These are phyloP conservation scores for Emergomyces pasteurianus DNA, from an alignment of 2,329 filamentous ascomycete species.

Conservation along the genomic window DNA sequence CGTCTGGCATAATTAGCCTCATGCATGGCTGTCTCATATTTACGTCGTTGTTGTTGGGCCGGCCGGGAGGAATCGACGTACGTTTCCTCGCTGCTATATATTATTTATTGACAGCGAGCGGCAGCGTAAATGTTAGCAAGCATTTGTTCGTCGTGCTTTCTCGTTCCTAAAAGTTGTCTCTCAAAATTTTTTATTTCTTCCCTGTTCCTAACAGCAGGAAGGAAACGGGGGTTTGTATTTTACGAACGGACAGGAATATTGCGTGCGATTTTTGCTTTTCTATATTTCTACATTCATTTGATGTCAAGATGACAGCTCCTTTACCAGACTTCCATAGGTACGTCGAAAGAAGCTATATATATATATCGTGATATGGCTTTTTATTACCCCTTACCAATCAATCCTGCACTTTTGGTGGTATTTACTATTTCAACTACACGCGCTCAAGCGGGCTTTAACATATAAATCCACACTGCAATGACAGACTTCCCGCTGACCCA, in stretches of 20 bases:
- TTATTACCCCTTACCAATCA: background rate
- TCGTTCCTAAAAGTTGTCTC: background rate
- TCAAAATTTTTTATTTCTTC: background rate
- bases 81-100: background rate
- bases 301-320: constrained; percentile 9
- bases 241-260: background rate
- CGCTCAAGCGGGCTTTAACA: constrained; percentile 4
- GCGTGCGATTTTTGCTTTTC: background rate
- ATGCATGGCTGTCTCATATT: background rate
- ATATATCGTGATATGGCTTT: background rate
- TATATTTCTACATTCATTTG: background rate
- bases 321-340: constrained; percentile 25
- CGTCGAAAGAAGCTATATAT: constrained; percentile 4
- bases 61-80: background rate
- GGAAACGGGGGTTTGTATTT: background rate
- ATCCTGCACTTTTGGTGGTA: background rate
- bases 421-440: background rate
- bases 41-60: background rate
- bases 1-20: background rate
- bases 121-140: background rate
- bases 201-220: background rate
- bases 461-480: constrained; percentile 5
- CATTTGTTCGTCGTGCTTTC: background rate
- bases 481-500: constrained; percentile 14
- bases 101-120: background rate